Conservation (phyloP, 2,329 filamentous ascomycete species). For the Coniochaeta hoffmannii region DNA sequence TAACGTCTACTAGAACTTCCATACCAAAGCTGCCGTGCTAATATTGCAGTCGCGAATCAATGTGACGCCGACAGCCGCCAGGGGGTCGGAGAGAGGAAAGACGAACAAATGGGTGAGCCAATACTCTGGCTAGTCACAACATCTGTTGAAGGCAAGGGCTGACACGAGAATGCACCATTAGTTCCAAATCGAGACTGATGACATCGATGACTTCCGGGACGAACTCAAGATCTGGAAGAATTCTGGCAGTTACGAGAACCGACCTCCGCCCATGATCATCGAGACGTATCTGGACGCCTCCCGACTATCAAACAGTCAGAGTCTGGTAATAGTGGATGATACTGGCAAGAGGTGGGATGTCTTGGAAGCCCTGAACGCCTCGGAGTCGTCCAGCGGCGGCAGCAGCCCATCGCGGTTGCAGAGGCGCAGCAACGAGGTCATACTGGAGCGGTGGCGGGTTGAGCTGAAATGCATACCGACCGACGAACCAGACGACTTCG, state of each 20-base stretch:
- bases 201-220: conserved; percentile 80
- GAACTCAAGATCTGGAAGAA: conserved; percentile 76
- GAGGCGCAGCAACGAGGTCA: conserved; percentile 59
- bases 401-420: conserved; percentile 28
- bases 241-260: conserved; percentile 68
- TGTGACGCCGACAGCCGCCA: conserved; percentile 51
- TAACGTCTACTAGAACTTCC: conserved; percentile 64
- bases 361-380: conserved; percentile 67
- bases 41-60: conserved; percentile 75
- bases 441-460: conserved; percentile 87
- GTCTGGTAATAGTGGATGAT: conserved; percentile 80
- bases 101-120: conserved; percentile 79
- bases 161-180: conserved; percentile 26
- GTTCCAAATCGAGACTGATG: conserved; percentile 94
- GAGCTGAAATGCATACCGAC: conserved; percentile 60
- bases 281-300: conserved; percentile 84
- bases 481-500: conserved; percentile 48
- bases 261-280: conserved; percentile 77
- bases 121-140: not conserved
- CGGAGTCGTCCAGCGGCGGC: conserved; percentile 44
- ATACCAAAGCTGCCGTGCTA: conserved; percentile 77
- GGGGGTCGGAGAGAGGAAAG: conserved; percentile 38
- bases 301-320: conserved; percentile 74
- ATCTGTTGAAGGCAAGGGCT: not conserved
- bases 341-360: conserved; percentile 91